A percentile compares a stretch with the other conserved stretches of the same genome.
phyloP scores from a whole-genome alignment of 768 basidiomycete species.

The Gymnopilus junonius region DNA sequence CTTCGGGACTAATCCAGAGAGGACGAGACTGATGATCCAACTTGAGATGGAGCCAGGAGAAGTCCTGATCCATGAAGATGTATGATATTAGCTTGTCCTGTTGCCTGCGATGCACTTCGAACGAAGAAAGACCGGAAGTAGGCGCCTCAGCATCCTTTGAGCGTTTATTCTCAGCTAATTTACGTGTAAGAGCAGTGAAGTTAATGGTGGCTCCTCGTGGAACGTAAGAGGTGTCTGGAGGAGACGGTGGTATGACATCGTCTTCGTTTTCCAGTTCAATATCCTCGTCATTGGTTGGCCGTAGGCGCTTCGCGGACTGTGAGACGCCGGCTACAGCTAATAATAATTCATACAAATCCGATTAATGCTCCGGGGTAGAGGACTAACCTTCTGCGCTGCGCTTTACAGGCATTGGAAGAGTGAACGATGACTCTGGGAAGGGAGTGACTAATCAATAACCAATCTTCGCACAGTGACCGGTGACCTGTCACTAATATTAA shows the following conservation, averaged over 20 bases:
- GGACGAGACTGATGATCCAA: conserved; percentile 91
- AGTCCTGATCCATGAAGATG: conserved; percentile 86
- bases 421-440: not conserved
- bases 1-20: conserved; percentile 94
- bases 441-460: not conserved
- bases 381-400: conserved; percentile 43
- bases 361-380: conserved; percentile 6
- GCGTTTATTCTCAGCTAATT: conserved; percentile 67
- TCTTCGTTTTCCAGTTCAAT: conserved; percentile 63
- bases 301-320: conserved; percentile 46
- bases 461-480: not conserved
- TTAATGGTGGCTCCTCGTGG: conserved; percentile 85
- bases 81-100: conserved; percentile 80
- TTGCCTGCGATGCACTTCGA: conserved; percentile 70
- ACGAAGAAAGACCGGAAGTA: conserved; percentile 48
- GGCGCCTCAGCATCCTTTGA: conserved; percentile 43
- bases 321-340: conserved; percentile 31
- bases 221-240: conserved; percentile 57
- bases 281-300: conserved; percentile 52
- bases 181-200: conserved; percentile 81
- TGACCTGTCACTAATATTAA: not conserved
- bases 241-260: conserved; percentile 57
- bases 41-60: conserved; percentile 86
- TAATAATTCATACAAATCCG: conserved; percentile 11
- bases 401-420: conserved; percentile 38